Evolutionary conservation across 805 yeast genomes (phyloP).

Genomic region (Nakazawaea laoshanensis): DNA sequence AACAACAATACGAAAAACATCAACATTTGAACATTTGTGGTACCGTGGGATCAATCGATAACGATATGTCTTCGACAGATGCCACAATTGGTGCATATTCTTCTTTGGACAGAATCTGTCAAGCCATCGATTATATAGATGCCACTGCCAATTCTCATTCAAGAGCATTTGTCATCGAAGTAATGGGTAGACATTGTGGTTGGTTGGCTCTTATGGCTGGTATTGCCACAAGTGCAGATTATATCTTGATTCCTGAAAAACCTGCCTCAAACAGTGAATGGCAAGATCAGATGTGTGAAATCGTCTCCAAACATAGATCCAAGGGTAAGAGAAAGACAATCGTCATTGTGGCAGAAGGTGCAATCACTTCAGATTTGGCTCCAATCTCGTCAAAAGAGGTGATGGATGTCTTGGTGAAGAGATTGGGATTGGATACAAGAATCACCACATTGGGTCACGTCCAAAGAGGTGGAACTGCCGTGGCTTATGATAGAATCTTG

Average conservation of each 20-base stretch:
- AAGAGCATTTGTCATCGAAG: conserved; percentile 78
- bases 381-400: conserved; percentile 64
- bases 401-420: conserved; percentile 52
- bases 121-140: conserved; percentile 72
- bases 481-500: conserved; percentile 61
- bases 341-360: conserved; percentile 82
- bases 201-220: conserved; percentile 84
- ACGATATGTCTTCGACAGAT: conserved; percentile 80
- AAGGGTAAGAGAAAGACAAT: conserved; percentile 74
- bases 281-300: conserved; percentile 59
- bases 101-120: conserved; percentile 67
- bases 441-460: conserved; percentile 74
- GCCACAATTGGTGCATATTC: conserved; percentile 78
- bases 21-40: conserved; percentile 63
- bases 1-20: conserved; percentile 36
- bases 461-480: conserved; percentile 80
- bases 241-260: conserved; percentile 70
- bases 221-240: conserved; percentile 73
- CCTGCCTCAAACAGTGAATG: conserved; percentile 60
- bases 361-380: conserved; percentile 57
- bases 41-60: conserved; percentile 76
- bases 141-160: conserved; percentile 81
- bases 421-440: conserved; percentile 68
- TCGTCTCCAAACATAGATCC: conserved; percentile 54
- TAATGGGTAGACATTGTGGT: conserved; percentile 88